phyloP scores from a whole-genome alignment of 768 basidiomycete genomes.

The Mycena sanguinolenta region DNA sequence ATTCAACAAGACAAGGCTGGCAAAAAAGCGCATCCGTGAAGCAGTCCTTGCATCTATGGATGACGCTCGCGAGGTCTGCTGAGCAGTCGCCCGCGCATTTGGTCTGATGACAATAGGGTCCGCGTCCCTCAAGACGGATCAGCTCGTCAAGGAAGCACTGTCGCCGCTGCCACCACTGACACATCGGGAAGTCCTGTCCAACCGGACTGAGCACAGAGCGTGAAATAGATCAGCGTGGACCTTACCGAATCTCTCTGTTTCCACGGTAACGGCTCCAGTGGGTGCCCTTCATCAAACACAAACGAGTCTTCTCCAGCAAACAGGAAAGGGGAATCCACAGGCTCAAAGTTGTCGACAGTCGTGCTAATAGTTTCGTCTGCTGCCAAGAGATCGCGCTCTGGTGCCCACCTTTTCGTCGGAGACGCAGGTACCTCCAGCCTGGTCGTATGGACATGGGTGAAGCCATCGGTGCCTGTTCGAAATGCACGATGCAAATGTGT shows the following conservation, averaged over 20 bases:
- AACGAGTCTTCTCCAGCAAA: neutral
- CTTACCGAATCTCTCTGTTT: neutral
- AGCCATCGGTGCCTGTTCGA: neutral
- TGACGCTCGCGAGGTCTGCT: neutral
- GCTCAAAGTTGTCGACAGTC: neutral
- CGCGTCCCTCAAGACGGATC: neutral
- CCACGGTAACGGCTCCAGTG: neutral
- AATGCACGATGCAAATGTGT: neutral
- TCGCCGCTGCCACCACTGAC: neutral
- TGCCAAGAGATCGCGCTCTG: neutral
- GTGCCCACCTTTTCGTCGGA: neutral
- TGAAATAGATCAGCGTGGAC: no score
- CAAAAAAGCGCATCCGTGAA: neutral
- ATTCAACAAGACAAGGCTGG: neutral
- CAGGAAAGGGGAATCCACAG: neutral
- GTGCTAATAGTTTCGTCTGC: neutral
- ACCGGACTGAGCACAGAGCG: neutral
- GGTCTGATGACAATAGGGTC: neutral
- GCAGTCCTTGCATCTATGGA: constrained; percentile 6
- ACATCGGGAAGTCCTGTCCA: neutral
- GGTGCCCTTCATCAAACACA: neutral
- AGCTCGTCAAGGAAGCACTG: neutral
- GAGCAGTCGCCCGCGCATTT: neutral
- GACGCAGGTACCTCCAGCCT: neutral
- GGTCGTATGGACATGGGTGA: neutral